Conservation (phyloP, 2,329 filamentous ascomycete species). For the Nothomitra cinnamomea region DNA sequence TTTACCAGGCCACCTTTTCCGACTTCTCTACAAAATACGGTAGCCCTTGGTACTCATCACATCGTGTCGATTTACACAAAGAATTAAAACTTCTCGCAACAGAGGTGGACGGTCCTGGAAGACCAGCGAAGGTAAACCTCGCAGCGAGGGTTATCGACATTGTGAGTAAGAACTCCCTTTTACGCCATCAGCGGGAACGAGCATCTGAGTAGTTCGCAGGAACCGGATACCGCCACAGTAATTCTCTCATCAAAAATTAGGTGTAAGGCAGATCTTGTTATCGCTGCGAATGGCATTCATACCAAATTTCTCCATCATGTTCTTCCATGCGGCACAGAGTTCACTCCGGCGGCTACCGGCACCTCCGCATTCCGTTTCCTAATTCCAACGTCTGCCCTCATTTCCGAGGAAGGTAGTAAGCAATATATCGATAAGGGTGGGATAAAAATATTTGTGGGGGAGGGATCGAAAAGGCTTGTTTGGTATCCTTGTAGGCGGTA, state of each 20-base stretch:
- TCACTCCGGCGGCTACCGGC: neutral
- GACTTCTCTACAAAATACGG: neutral
- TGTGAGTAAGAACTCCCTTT: neutral
- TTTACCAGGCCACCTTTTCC: neutral
- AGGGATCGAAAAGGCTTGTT: neutral
- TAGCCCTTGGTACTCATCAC: neutral
- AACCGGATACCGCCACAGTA: neutral
- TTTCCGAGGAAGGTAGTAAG: neutral
- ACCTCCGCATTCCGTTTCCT: conserved; percentile 3
- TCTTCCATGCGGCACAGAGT: neutral
- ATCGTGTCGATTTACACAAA: conserved; percentile 4
- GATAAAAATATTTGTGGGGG: neutral
- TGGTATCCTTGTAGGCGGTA: conserved; percentile 3
- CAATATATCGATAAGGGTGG: neutral
- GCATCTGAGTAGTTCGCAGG: neutral
- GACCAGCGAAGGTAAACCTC: neutral
- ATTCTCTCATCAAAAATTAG: neutral
- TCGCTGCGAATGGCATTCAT: conserved; percentile 2
- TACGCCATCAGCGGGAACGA: neutral
- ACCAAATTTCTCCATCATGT: neutral
- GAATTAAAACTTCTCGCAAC: conserved; percentile 4
- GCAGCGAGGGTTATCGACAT: neutral
- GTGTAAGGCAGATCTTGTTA: neutral
- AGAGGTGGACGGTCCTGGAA: neutral
- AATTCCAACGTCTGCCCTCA: neutral